Percentiles rank a stretch among this genome's conserved stretches.
These are phyloP conservation scores for Syzygium syzygioides DNA, from an alignment of 441 rosid genomes.

Conservation along the genomic window DNA sequence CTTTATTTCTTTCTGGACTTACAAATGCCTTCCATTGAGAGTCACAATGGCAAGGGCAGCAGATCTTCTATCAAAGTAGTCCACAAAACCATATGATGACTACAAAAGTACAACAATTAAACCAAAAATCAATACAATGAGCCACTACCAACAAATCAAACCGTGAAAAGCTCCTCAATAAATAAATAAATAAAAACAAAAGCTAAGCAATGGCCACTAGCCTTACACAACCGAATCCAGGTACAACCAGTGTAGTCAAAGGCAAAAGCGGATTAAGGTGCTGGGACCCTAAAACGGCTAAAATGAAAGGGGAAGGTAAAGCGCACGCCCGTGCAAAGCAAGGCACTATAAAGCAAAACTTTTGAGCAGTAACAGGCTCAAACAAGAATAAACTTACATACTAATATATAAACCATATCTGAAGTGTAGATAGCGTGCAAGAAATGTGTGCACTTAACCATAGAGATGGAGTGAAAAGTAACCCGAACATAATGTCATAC, in stretches of 20 bases:
- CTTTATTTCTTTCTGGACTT: constrained; percentile 16
- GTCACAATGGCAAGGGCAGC: constrained; percentile 69
- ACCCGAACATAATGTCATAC: background rate
- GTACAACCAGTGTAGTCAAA: background rate
- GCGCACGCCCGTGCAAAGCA: background rate
- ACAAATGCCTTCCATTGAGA: constrained; percentile 81
- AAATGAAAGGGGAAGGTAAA: background rate
- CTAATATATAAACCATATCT: background rate
- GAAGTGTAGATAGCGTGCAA: background rate
- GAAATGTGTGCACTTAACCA: background rate
- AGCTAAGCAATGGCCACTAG: background rate
- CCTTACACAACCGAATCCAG: background rate
- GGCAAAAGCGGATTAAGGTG: background rate
- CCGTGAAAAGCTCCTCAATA: background rate
- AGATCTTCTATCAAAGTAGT: constrained; percentile 72
- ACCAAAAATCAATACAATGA: background rate
- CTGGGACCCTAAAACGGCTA: background rate
- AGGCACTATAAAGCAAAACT: background rate
- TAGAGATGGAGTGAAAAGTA: background rate
- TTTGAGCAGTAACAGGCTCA: background rate
- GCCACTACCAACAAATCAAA: background rate
- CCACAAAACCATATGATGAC: constrained; percentile 91
- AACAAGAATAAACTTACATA: background rate
- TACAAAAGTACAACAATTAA: constrained; percentile 15
- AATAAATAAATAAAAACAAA: background rate